A percentile compares a stretch with the other conserved stretches of the same genome.
Conservation (phyloP, 768 basidiomycete species). For the Pleurotus tuoliensis region DNA sequence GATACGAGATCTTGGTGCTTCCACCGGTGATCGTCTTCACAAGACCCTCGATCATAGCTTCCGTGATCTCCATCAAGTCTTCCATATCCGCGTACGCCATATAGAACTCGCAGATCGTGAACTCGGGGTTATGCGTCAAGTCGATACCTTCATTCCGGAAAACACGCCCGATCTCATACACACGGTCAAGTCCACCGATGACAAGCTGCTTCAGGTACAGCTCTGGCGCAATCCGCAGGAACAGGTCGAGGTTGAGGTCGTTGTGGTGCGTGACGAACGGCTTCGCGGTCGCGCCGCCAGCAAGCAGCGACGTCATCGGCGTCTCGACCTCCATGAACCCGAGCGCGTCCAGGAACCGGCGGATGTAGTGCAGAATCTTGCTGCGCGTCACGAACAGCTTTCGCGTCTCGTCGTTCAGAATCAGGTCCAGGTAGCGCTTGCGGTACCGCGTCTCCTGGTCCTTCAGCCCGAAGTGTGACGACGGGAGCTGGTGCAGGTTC, state of each 20-base stretch:
- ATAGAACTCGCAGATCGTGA: slow-evolving; percentile 99
- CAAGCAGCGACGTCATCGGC: slow-evolving; percentile 94
- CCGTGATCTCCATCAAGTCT: slow-evolving; percentile 97
- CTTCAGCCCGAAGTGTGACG: slow-evolving; percentile 89
- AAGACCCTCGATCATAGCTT: slow-evolving; percentile 83
- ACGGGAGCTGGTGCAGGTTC: slow-evolving; percentile 94
- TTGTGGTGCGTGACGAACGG: slow-evolving; percentile 99
- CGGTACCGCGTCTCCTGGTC: slow-evolving; percentile 97
- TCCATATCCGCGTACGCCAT: slow-evolving; percentile 99
- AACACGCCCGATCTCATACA: slow-evolving; percentile 97
- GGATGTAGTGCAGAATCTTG: slow-evolving; percentile 88
- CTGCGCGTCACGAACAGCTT: slow-evolving; percentile 88
- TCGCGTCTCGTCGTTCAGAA: slow-evolving; percentile 87
- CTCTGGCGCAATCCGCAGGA: slow-evolving; percentile 96
- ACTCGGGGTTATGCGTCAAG: slow-evolving; percentile 98
- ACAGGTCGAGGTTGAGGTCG: slow-evolving; percentile 93
- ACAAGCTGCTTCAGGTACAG: slow-evolving; percentile 97
- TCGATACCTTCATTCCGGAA: slow-evolving; percentile 99
- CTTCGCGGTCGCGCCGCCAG: slow-evolving; percentile 97
- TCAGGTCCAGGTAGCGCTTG: slow-evolving; percentile 98
- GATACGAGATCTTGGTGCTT: slow-evolving; percentile 74
- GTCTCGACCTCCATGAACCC: slow-evolving; percentile 99
- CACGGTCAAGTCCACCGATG: slow-evolving; percentile 95
- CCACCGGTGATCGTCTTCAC: slow-evolving; percentile 85
- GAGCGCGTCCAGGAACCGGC: slow-evolving; percentile 82